Evolutionary conservation across 208 protist genomes (phyloP).

Genomic region (Spongospora subterranea): DNA sequence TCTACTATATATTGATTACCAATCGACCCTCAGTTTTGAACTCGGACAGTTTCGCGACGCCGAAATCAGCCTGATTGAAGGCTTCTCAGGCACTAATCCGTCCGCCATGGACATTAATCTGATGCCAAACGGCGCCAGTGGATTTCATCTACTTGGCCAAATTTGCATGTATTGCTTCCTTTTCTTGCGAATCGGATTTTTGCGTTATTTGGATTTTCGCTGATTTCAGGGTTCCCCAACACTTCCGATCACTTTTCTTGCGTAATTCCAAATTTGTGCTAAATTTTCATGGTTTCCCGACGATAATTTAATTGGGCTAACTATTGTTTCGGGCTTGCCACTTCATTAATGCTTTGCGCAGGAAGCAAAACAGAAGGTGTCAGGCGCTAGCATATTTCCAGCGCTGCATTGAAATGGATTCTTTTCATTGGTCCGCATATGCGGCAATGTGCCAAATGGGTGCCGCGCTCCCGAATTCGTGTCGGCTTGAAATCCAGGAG

Average conservation of each 20-base stretch:
- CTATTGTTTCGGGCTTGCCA: not conserved
- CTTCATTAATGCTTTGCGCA: conserved; percentile 30
- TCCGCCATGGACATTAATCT: not conserved
- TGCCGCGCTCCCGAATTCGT: conserved; percentile 41
- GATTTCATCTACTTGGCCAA: conserved; percentile 68
- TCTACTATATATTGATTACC: too few relatives aligned
- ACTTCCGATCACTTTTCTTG: not conserved
- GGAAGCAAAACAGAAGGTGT: conserved; percentile 67
- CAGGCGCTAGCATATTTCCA: conserved; percentile 69
- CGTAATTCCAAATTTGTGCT: not conserved
- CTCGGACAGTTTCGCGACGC: conserved; percentile 57
- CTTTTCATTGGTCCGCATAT: conserved; percentile 73
- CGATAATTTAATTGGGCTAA: conserved; percentile 28
- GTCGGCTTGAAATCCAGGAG: not conserved
- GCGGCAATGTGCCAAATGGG: conserved; percentile 73
- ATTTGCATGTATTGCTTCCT: conserved; percentile 66
- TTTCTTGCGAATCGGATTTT: too few relatives aligned
- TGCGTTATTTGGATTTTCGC: too few relatives aligned
- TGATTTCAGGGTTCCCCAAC: not conserved
- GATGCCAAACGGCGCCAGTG: conserved; percentile 65
- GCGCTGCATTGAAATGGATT: conserved; percentile 66
- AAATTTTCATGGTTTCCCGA: too few relatives aligned
- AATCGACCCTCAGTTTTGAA: conserved; percentile 53
- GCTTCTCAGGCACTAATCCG: not conserved
- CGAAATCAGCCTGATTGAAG: conserved; percentile 15